phyloP scores from a whole-genome alignment of 106 monocot genomes.

The Acorus gramineus region DNA sequence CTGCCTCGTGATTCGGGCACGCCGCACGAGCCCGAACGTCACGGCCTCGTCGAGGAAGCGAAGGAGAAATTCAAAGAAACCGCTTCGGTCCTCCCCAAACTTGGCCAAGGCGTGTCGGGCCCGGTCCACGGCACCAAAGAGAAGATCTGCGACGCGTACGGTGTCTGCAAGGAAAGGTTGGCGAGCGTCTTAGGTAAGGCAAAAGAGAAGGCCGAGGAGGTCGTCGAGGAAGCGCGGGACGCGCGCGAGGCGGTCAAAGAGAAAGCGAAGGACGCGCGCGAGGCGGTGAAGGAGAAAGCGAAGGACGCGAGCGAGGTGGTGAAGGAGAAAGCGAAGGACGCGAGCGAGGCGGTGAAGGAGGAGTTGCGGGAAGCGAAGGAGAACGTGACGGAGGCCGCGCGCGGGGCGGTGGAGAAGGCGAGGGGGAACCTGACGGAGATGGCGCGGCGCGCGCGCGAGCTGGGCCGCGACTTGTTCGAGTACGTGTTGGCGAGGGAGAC shows the following conservation, averaged over 20 bases:
- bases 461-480: conserved; percentile 19
- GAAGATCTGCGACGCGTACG: conserved; percentile 40
- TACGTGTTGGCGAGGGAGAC: conserved; percentile 14
- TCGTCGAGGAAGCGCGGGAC: background rate
- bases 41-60: conserved; percentile 10
- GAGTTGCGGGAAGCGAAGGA: conserved; percentile 10
- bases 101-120: conserved; percentile 30
- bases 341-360: conserved; percentile 3
- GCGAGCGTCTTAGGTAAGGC: conserved; percentile 16
- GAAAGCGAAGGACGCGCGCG: too few relatives aligned
- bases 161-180: conserved; percentile 33
- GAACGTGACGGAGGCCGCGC: background rate
- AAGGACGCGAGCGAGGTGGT: background rate
- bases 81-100: conserved; percentile 20
- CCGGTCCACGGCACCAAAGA: conserved; percentile 15
- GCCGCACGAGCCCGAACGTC: background rate
- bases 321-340: background rate
- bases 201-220: conserved; percentile 16
- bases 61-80: conserved; percentile 37
- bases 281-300: background rate
- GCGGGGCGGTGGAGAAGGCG: background rate
- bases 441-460: conserved; percentile 20
- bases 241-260: too few relatives aligned
- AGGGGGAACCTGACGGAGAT: conserved; percentile 36
- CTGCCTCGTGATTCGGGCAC: too few relatives aligned